Conservation (phyloP, 129 eudicot species). For the Dittrichia graveolens region DNA sequence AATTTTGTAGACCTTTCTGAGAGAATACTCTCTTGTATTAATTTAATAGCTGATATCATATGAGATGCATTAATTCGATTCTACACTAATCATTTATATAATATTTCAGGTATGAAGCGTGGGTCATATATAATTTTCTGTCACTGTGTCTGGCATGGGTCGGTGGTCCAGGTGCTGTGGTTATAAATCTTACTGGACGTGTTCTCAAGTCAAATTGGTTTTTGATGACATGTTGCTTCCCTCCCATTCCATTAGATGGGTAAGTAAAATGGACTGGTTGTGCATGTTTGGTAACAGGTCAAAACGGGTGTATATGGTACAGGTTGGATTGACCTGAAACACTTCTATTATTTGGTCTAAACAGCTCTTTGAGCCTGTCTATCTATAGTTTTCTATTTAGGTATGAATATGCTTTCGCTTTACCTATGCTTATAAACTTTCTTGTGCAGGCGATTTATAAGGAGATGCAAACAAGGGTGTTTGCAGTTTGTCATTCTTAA, state of each 20-base stretch:
- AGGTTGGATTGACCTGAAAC: too few relatives aligned
- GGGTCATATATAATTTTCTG: slow-evolving; percentile 90
- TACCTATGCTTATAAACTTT: slow-evolving; percentile 22
- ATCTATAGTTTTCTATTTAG: background rate
- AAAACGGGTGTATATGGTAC: background rate
- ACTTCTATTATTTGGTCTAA: too few relatives aligned
- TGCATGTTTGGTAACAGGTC: background rate
- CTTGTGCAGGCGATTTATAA: slow-evolving; percentile 83
- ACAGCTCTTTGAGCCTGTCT: background rate
- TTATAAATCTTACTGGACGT: slow-evolving; percentile 69
- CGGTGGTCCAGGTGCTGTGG: slow-evolving; percentile 96
- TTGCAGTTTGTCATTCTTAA: slow-evolving; percentile 94
- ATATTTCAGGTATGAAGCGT: slow-evolving; percentile 83
- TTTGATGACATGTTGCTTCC: slow-evolving; percentile 89
- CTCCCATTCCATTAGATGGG: slow-evolving; percentile 90
- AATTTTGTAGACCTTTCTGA: background rate
- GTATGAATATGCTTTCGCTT: background rate
- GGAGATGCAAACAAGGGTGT: slow-evolving; percentile 95
- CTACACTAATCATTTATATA: background rate
- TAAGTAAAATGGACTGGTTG: slow-evolving; percentile 22
- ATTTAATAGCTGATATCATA: slow-evolving; percentile 2
- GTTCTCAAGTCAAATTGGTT: slow-evolving; percentile 76
- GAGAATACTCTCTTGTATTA: background rate
- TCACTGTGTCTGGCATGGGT: slow-evolving; percentile 96
- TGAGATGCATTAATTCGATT: background rate